Evolutionary conservation across 805 yeast species (phyloP).

Genomic region (Nakazawaea molendinolei): DNA sequence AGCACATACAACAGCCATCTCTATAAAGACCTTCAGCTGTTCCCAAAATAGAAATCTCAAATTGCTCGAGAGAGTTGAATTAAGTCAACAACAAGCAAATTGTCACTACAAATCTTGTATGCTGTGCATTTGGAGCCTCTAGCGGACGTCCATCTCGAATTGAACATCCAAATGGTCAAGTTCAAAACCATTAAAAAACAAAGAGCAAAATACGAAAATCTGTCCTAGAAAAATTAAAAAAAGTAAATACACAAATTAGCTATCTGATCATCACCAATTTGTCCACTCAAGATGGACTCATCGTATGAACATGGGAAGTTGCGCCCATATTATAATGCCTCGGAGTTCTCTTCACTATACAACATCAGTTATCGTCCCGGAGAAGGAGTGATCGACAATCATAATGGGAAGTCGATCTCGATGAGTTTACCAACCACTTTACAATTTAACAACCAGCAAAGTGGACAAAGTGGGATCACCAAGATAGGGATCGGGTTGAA

Average conservation of each 20-base stretch:
- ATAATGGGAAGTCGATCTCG: slow-evolving; percentile 27
- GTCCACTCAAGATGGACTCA: background rate
- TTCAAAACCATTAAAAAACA: too few relatives aligned
- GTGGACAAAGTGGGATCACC: slow-evolving; percentile 1
- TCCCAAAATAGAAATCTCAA: too few relatives aligned
- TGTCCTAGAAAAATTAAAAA: too few relatives aligned
- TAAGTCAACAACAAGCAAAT: too few relatives aligned
- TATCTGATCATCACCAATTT: background rate
- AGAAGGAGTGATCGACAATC: slow-evolving; percentile 28
- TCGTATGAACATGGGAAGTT: slow-evolving; percentile 9
- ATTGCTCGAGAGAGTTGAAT: too few relatives aligned
- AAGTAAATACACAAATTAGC: background rate
- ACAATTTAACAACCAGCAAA: slow-evolving; percentile 11
- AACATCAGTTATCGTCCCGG: slow-evolving; percentile 26
- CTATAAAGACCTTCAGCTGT: too few relatives aligned
- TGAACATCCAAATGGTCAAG: too few relatives aligned
- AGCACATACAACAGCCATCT: too few relatives aligned
- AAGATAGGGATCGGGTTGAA: slow-evolving; percentile 6
- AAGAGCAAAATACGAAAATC: too few relatives aligned
- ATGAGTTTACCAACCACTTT: slow-evolving; percentile 22
- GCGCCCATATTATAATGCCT: slow-evolving; percentile 26
- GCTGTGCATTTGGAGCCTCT: too few relatives aligned
- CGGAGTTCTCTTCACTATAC: slow-evolving; percentile 26
- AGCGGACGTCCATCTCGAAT: too few relatives aligned
- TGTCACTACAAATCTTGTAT: too few relatives aligned